A percentile compares a stretch with the other conserved stretches of the same genome.
Conservation (phyloP, 2,329 filamentous ascomycete species). For the Penicillium capsulatum region DNA sequence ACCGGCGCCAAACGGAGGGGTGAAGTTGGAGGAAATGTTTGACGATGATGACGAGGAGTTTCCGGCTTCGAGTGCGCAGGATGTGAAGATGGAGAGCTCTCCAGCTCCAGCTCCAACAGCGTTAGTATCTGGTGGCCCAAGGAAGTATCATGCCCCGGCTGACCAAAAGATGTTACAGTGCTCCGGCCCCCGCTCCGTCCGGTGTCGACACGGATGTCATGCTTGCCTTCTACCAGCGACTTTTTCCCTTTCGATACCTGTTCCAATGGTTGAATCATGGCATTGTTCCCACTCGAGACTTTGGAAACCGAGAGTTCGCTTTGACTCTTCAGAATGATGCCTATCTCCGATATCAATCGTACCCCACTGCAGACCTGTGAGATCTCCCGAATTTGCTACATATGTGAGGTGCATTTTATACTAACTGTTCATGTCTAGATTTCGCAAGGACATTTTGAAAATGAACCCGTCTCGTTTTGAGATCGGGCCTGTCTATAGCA, state of each 20-base stretch:
- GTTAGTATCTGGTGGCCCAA: constrained; percentile 28
- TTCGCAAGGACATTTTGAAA: constrained; percentile 86
- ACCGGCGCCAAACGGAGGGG: constrained; percentile 25
- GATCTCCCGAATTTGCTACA: too few species aligned
- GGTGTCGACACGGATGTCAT: constrained; percentile 76
- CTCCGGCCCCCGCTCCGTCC: constrained; percentile 37
- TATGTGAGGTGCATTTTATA: too few species aligned
- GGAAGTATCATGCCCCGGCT: background rate
- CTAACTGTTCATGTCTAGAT: too few species aligned
- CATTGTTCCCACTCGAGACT: constrained; percentile 78
- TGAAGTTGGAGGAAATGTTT: constrained; percentile 58
- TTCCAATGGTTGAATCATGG: constrained; percentile 99
- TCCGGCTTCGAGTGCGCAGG: constrained; percentile 49
- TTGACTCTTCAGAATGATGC: constrained; percentile 91
- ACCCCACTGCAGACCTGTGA: constrained; percentile 61
- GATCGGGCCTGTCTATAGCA: constrained; percentile 94
- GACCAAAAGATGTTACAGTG: constrained; percentile 20
- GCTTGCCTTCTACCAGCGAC: constrained; percentile 88
- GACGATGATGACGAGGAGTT: constrained; percentile 58
- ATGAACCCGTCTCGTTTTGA: constrained; percentile 92
- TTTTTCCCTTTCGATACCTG: constrained; percentile 90
- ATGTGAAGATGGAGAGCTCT: constrained; percentile 42
- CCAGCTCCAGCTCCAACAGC: constrained; percentile 35
- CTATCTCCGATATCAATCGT: constrained; percentile 87
- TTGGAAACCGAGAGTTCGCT: constrained; percentile 90